Percentiles rank a stretch among this genome's conserved stretches.
Conservation (phyloP, 2,329 filamentous ascomycete species). For the Drechslerella coelobrocha region DNA sequence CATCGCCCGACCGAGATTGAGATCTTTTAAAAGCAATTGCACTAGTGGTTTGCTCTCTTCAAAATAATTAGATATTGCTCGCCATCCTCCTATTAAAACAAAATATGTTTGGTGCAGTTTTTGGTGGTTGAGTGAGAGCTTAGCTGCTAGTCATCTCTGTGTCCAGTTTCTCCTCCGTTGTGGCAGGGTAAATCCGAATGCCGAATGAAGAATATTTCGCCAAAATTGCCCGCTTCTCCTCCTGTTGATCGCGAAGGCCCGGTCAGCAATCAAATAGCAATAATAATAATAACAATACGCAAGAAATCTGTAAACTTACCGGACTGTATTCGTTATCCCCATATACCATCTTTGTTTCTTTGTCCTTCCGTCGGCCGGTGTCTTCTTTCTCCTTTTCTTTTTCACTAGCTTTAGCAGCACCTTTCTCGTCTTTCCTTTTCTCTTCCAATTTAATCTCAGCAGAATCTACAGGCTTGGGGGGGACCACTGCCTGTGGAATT, state of each 20-base stretch:
- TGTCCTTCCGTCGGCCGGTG: conserved; percentile 51
- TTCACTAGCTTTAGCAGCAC: conserved; percentile 37
- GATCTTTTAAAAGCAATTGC: background rate
- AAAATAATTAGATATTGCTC: conserved; percentile 44
- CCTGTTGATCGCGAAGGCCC: conserved; percentile 14
- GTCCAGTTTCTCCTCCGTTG: conserved; percentile 30
- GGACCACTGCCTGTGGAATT: conserved; percentile 35
- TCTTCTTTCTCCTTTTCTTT: conserved; percentile 52
- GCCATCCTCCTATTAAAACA: conserved; percentile 8
- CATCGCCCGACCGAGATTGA: conserved; percentile 1
- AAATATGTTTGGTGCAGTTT: conserved; percentile 15
- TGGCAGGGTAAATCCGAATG: conserved; percentile 13
- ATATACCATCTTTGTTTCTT: conserved; percentile 54
- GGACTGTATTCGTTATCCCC: conserved; percentile 54
- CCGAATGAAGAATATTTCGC: conserved; percentile 47
- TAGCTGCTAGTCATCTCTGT: conserved; percentile 51
- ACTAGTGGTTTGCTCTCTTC: conserved; percentile 3
- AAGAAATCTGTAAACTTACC: conserved; percentile 50
- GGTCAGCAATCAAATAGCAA: conserved; percentile 4
- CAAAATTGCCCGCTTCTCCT: conserved; percentile 52
- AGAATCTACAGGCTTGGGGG: conserved; percentile 13
- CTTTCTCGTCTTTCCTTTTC: conserved; percentile 52
- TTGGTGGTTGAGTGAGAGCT: conserved; percentile 46
- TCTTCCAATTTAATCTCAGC: conserved; percentile 26
- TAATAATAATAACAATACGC: conserved; percentile 15